Evolutionary conservation across 208 protist genomes (phyloP), one percentile per base, ranked within the genome.

Genomic region (Porcisia hertigi): DNA sequence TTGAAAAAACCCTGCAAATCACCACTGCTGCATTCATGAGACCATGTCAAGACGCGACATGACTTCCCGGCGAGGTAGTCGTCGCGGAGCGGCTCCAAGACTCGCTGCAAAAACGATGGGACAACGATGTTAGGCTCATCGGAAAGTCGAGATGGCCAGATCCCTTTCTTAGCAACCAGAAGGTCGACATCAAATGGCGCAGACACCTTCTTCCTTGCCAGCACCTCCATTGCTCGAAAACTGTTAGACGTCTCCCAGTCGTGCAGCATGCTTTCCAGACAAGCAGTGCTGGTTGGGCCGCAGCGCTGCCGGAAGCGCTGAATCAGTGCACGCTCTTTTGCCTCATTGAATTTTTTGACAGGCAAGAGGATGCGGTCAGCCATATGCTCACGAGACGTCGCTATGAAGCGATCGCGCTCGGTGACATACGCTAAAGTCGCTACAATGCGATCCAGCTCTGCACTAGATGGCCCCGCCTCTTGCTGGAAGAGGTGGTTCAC

Each of bases 241-340:
- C 69, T 76, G 58, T 83, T 84, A 16, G 87, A 85, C 4, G 88
- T 69, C 75, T 90, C 81, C 30, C 89, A 77, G 76, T 98, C 95
- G 72, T 94, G 76, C 60, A 97, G 84, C 89, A 98, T 97, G 63
- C 93, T 92, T 69, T 97, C 91, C 41, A 98, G 73, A 58, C 89
- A 89, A 30, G 90, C 85, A 20, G 91, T 97, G 83, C 82, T 94
- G 1, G 86, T 80, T 1, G 90, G 71, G 49, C 95, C 95, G 62
- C 81, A 93, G 34, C 84, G 81, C 71, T 94, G 84, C 52, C 84
- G 81, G 23, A 97, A 86, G 23, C 83, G 90, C 69, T 89, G 81
- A 55, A 96, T 85, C 52, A 97, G 75, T 62, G 82, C 76, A 25
- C 88, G 83, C 76, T 98, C 95, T 53, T 79, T 82, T 14, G 70